Conservation (phyloP, 768 basidiomycete species). For the Cystobasidium tubakii region DNA sequence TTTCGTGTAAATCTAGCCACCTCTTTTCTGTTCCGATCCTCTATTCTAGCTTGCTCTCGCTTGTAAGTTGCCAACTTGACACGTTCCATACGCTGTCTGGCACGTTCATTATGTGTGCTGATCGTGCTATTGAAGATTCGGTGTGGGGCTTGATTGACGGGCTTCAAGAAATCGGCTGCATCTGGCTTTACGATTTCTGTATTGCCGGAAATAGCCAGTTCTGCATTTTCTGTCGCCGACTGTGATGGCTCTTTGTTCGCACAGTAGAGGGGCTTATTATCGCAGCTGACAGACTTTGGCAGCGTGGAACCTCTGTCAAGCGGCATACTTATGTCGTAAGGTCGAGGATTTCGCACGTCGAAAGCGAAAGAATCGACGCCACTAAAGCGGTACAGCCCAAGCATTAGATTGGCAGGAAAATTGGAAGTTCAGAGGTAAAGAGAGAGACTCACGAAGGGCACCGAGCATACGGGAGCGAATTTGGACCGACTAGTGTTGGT, state of each 20-base stretch:
- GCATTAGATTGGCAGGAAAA: neutral
- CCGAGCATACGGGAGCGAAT: constrained; percentile 34
- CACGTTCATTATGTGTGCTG: constrained; percentile 17
- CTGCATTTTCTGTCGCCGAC: neutral
- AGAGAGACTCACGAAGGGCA: constrained; percentile 30
- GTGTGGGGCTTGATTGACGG: neutral
- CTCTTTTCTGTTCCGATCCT: constrained; percentile 19
- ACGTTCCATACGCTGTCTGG: constrained; percentile 15
- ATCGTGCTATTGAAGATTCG: neutral
- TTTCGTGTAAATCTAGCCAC: neutral
- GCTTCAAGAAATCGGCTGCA: neutral
- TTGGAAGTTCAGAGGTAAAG: neutral
- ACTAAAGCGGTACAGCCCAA: neutral
- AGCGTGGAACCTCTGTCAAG: neutral
- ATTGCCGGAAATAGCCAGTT: neutral
- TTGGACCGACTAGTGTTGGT: constrained; percentile 24
- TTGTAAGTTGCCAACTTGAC: neutral
- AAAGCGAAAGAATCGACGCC: constrained; percentile 34
- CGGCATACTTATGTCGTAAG: constrained; percentile 20
- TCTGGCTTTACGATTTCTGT: neutral
- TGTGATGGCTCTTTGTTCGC: neutral
- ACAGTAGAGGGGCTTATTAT: neutral
- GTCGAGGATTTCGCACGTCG: neutral
- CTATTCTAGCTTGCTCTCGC: constrained; percentile 26
- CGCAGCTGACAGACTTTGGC: neutral